Conservation (phyloP, 768 basidiomycete genomes). For the Tulasnella sp. region DNA sequence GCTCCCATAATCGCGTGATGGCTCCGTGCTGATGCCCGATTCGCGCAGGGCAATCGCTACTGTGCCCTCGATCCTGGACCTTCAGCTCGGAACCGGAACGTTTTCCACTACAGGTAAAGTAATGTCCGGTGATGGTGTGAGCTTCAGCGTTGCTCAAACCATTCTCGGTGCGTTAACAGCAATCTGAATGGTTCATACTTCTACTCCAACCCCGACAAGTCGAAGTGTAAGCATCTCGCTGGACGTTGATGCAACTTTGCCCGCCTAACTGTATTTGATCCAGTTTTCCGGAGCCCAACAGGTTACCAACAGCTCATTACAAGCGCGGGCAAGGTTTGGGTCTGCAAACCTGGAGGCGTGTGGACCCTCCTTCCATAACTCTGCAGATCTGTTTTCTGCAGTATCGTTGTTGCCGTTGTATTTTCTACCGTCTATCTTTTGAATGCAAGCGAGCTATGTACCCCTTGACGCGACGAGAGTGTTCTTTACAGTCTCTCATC, state of each 20-base stretch:
- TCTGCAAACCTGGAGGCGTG: too few relatives aligned
- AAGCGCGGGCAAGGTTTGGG: too few relatives aligned
- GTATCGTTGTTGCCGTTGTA: not conserved
- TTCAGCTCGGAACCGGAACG: not conserved
- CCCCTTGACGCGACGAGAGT: not conserved
- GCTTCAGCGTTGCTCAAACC: too few relatives aligned
- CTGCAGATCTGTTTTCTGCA: too few relatives aligned
- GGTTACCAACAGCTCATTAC: too few relatives aligned
- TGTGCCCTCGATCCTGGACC: not conserved
- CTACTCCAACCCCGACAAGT: slow-evolving; percentile 14
- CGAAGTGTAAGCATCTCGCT: not conserved
- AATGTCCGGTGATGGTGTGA: too few relatives aligned
- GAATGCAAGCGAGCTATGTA: not conserved
- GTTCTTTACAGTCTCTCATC: not conserved
- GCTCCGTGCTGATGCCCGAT: not conserved
- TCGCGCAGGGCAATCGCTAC: not conserved
- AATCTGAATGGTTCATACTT: slow-evolving; percentile 38
- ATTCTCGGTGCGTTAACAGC: slow-evolving; percentile 7
- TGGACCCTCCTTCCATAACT: not conserved
- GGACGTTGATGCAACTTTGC: not conserved
- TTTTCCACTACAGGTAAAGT: slow-evolving; percentile 17
- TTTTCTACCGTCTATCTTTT: not conserved
- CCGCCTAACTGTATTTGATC: not conserved
- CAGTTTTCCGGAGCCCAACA: not conserved
- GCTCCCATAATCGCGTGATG: not conserved